Percentiles rank a stretch among this genome's conserved stretches.
These are phyloP conservation scores for Phylloporus sp. DNA, from an alignment of 768 basidiomycete genomes.

Conservation along the genomic window DNA sequence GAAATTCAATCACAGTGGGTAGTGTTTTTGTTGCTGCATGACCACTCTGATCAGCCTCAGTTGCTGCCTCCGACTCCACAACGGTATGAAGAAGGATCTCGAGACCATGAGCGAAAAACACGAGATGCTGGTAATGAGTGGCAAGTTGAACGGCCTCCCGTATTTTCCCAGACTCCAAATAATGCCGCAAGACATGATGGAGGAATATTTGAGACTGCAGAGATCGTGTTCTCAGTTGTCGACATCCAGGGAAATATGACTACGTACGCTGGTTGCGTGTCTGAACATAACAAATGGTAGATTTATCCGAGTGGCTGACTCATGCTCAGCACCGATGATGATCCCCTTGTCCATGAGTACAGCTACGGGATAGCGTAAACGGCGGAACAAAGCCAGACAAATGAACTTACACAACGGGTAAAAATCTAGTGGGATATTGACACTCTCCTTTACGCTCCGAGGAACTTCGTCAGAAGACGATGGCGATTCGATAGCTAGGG, in stretches of 20 bases:
- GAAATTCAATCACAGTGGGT: slow-evolving; percentile 73
- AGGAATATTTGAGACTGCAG: slow-evolving; percentile 87
- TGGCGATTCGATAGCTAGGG: slow-evolving; percentile 77
- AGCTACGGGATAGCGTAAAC: slow-evolving; percentile 43
- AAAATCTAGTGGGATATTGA: slow-evolving; percentile 88
- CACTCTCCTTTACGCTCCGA: slow-evolving; percentile 81
- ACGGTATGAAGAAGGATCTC: slow-evolving; percentile 94
- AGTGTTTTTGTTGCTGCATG: slow-evolving; percentile 40
- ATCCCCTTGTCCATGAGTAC: slow-evolving; percentile 99
- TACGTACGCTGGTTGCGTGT: slow-evolving; percentile 79
- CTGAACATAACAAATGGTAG: slow-evolving; percentile 89
- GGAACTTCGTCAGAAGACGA: slow-evolving; percentile 32
- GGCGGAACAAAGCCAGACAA: not conserved
- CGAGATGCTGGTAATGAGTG: slow-evolving; percentile 76
- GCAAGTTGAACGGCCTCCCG: slow-evolving; percentile 84
- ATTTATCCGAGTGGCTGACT: slow-evolving; percentile 66
- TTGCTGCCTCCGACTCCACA: slow-evolving; percentile 71
- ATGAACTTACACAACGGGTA: slow-evolving; percentile 80
- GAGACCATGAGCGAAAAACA: slow-evolving; percentile 90
- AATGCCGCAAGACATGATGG: slow-evolving; percentile 82
- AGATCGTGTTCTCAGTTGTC: not conserved
- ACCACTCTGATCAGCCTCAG: slow-evolving; percentile 27
- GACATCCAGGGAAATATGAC: not conserved
- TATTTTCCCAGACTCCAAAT: slow-evolving; percentile 58
- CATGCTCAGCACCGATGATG: slow-evolving; percentile 92